A percentile compares a stretch with the other conserved stretches of the same genome.
These are phyloP conservation scores for Thermothelomyces thermophilus DNA, from an alignment of 2,329 filamentous ascomycete genomes.

Conservation along the genomic window DNA sequence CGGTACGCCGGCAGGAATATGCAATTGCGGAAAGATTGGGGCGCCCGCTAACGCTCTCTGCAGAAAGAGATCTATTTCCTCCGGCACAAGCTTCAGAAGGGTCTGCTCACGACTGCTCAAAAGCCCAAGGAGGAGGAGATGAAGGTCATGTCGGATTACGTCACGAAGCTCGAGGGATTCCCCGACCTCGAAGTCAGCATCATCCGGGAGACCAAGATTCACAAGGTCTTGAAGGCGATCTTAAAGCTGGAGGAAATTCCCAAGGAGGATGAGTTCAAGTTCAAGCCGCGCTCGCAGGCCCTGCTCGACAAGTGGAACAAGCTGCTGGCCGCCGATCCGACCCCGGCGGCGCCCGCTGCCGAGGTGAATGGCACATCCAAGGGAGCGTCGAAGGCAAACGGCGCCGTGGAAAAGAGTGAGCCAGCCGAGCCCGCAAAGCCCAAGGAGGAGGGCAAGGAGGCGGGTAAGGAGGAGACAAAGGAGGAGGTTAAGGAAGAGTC, in stretches of 20 bases:
- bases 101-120: constrained; percentile 77
- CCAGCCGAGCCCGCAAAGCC: constrained; percentile 31
- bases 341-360: constrained; percentile 30
- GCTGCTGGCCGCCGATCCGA: constrained; percentile 58
- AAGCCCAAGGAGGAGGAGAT: constrained; percentile 83
- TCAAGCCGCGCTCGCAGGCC: constrained; percentile 74
- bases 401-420: constrained; percentile 35
- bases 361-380: constrained; percentile 41
- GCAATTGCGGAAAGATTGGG: not conserved
- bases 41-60: constrained; percentile 5
- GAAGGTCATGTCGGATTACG: constrained; percentile 67
- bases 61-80: constrained; percentile 82
- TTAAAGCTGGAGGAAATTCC: constrained; percentile 82
- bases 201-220: constrained; percentile 89
- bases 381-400: constrained; percentile 33
- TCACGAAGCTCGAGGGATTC: constrained; percentile 72
- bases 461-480: constrained; percentile 28
- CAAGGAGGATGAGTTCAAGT: constrained; percentile 79
- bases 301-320: constrained; percentile 88
- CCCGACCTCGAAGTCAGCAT: constrained; percentile 80
- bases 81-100: constrained; percentile 90
- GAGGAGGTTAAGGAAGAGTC: constrained; percentile 29
- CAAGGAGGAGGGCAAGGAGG: constrained; percentile 30
- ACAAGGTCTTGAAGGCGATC: constrained; percentile 95
- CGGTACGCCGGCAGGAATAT: constrained; percentile 36